Evolutionary conservation across 208 protist species (phyloP).

Genomic region (Herpetomonas tarakana): DNA sequence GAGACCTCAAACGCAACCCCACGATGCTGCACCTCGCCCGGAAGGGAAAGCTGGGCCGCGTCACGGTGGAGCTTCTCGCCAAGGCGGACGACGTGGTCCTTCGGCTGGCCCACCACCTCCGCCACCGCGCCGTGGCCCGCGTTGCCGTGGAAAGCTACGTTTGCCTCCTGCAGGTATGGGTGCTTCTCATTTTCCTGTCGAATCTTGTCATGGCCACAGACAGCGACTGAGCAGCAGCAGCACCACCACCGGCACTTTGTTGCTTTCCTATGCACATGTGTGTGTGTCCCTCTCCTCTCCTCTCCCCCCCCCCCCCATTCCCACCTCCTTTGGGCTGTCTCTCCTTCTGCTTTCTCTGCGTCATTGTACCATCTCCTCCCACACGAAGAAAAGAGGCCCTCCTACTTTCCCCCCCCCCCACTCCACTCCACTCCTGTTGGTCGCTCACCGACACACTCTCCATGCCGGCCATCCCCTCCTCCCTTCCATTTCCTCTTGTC

Average conservation of each 20-base stretch:
- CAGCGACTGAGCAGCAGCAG: neutral
- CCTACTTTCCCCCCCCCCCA: too few relatives aligned
- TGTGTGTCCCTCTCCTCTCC: too few relatives aligned
- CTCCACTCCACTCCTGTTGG: too few relatives aligned
- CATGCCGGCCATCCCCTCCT: too few relatives aligned
- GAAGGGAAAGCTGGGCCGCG: slow-evolving; percentile 13
- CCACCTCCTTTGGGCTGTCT: too few relatives aligned
- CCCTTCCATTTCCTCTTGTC: too few relatives aligned
- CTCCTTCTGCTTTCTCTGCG: too few relatives aligned
- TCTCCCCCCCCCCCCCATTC: too few relatives aligned
- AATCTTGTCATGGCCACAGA: slow-evolving; percentile 13
- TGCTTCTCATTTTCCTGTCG: slow-evolving; percentile 22
- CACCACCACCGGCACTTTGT: neutral
- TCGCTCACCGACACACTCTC: too few relatives aligned
- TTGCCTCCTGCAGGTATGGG: slow-evolving; percentile 45
- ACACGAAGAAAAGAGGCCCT: too few relatives aligned
- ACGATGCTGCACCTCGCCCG: slow-evolving; percentile 16
- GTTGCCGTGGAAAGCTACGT: slow-evolving; percentile 44
- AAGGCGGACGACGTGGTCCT: slow-evolving; percentile 29
- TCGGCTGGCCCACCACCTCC: slow-evolving; percentile 25
- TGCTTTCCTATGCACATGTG: too few relatives aligned
- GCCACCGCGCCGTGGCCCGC: slow-evolving; percentile 27
- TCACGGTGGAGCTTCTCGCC: slow-evolving; percentile 6
- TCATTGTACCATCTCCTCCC: too few relatives aligned
- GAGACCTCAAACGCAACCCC: slow-evolving; percentile 10